These are phyloP conservation scores for Pseudogymnoascus sp. DNA, from an alignment of 2,329 filamentous ascomycete species.

Conservation along the genomic window DNA sequence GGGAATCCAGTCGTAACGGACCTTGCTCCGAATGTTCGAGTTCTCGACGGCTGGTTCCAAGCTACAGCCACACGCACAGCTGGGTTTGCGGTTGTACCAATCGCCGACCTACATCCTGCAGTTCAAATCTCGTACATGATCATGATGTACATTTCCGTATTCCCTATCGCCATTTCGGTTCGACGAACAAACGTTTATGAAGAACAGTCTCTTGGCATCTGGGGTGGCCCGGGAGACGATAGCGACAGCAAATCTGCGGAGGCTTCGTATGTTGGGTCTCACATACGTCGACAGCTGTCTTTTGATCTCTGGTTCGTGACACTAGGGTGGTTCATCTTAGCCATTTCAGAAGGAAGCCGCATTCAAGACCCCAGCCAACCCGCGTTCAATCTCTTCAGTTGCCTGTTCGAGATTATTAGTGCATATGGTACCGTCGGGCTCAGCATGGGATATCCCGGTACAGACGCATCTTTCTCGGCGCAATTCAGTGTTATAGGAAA, in stretches of 20 bases:
- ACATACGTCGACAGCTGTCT: constrained; percentile 85
- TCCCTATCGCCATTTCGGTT: constrained; percentile 91
- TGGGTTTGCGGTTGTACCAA: constrained; percentile 74
- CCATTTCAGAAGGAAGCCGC: constrained; percentile 72
- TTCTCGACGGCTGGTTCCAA: constrained; percentile 85
- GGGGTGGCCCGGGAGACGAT: constrained; percentile 41
- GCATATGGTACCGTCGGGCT: constrained; percentile 93
- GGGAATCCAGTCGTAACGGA: constrained; percentile 53
- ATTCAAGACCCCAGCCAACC: constrained; percentile 46
- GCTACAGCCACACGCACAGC: constrained; percentile 84
- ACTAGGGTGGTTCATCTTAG: constrained; percentile 83
- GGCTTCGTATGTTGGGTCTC: constrained; percentile 79
- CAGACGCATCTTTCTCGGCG: constrained; percentile 72
- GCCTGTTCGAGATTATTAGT: constrained; percentile 75
- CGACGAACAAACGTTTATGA: constrained; percentile 95
- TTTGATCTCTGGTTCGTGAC: constrained; percentile 99
- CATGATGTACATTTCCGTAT: constrained; percentile 99
- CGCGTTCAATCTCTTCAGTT: constrained; percentile 59
- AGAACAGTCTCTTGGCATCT: constrained; percentile 75
- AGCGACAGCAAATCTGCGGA: constrained; percentile 42
- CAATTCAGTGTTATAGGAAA: constrained; percentile 64
- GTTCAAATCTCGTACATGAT: constrained; percentile 91
- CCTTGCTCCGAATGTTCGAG: constrained; percentile 62
- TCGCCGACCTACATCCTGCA: constrained; percentile 73
- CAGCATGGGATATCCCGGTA: constrained; percentile 68